Base-by-base conservation (phyloP, 768 basidiomycete genomes). In the Hypholoma fasciculare region DNA sequence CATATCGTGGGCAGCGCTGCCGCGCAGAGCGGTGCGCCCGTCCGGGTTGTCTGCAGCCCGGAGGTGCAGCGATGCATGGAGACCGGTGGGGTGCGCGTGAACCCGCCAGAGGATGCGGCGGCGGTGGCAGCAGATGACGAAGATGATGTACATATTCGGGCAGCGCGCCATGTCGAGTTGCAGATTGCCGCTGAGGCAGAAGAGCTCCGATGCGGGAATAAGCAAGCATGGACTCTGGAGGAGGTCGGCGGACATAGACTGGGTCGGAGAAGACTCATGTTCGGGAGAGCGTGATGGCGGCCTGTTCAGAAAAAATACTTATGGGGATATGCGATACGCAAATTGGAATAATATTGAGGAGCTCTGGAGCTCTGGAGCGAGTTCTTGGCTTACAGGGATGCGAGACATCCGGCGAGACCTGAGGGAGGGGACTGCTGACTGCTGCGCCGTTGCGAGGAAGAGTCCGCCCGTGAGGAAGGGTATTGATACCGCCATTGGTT, bases 121-220 rank as follows among this genome's bases (percentile, higher is more conserved):
- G 20, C 19, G 14, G 30, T 34, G 54, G 59, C 30, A 34, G 30
- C 7, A 7, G 30, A 34, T 34, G 30, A 61, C 19, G 59, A 61
- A 46, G 59, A 61, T 49, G 59, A 61, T 20, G 42, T 61, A 14
- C 56, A 56, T 49, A 34, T 61, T 8, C 38, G 38, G 34, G 50
- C 55, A 13, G 49, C 30, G 17, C 56, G 47, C 34, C 23, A 53
- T n/a, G 46, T 61, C 6, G 34, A 56, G 37, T 14, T 61, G 13
- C 39, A 52, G 42, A 37, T 57, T 50, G 40, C 36, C 16, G 40
- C 40, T 16, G 40, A 42, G 44, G 54, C 47, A 17, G 59, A 61
- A 38, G 26, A 56, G 30, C 38, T 39, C 51, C 51, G 51, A 26
- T 19, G 51, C 30, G 54, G 44, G 16, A 23, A 14, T n/a, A 42